These are phyloP conservation scores for Fusarium beomiforme DNA, from an alignment of 2,329 filamentous ascomycete genomes.

Conservation along the genomic window DNA sequence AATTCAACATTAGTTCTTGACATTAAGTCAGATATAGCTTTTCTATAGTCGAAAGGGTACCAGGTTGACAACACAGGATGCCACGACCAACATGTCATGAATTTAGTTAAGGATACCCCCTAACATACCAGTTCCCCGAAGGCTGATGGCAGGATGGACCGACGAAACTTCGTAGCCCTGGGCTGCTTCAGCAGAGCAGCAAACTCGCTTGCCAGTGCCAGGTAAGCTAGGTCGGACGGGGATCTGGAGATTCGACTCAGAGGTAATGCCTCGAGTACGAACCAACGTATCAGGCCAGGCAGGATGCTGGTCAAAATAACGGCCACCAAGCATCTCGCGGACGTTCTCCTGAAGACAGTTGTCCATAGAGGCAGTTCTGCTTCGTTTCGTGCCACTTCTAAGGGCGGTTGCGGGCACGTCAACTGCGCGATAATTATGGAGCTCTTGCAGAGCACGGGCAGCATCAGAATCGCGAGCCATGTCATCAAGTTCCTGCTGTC, in stretches of 20 bases:
- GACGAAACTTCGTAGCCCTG: constrained; percentile 57
- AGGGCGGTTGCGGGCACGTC: constrained; percentile 47
- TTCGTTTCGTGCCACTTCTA: constrained; percentile 64
- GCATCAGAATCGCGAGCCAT: constrained; percentile 60
- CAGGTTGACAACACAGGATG: constrained; percentile 31
- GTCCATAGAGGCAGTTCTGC: constrained; percentile 67
- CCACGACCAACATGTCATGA: constrained; percentile 27
- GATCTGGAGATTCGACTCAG: constrained; percentile 49
- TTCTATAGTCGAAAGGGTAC: constrained; percentile 34
- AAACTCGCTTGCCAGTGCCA: constrained; percentile 70
- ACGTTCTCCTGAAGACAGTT: constrained; percentile 73
- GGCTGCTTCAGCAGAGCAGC: constrained; percentile 70
- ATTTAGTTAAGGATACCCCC: constrained; percentile 67
- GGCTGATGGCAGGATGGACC: constrained; percentile 60
- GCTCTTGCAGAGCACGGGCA: constrained; percentile 67
- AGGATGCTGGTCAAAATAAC: constrained; percentile 42
- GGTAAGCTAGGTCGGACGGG: constrained; percentile 55
- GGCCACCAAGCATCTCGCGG: constrained; percentile 65
- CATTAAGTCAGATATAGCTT: constrained; percentile 33
- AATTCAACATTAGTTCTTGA: constrained; percentile 41
- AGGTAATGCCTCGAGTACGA: constrained; percentile 45
- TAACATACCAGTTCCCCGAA: constrained; percentile 73
- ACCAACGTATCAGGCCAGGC: constrained; percentile 52
- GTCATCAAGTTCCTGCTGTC: constrained; percentile 58
- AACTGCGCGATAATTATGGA: constrained; percentile 63